Evolutionary conservation across 2,329 filamentous ascomycete species (phyloP).

Genomic region (Colletotrichum falcatum): DNA sequence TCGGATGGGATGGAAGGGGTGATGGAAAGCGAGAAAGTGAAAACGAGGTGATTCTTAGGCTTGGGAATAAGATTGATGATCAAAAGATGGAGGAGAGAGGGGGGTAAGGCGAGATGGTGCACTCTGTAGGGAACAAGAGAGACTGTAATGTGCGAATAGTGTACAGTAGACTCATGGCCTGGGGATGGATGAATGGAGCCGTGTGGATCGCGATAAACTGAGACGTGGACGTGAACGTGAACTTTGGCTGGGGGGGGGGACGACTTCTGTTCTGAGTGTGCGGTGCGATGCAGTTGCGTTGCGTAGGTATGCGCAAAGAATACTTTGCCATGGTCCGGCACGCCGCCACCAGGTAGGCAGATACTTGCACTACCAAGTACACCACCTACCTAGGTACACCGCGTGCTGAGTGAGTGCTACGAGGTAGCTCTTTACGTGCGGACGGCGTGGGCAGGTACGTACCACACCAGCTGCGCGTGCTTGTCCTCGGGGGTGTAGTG

Average conservation of each 20-base stretch:
- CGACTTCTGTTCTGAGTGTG: no score
- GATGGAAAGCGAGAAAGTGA: neutral
- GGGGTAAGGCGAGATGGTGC: neutral
- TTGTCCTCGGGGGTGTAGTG: neutral
- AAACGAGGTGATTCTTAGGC: neutral
- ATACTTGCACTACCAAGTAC: constrained; percentile 16
- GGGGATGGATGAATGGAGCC: neutral
- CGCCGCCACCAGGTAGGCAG: constrained; percentile 19
- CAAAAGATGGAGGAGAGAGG: no score
- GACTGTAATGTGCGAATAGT: no score
- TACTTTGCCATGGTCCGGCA: constrained; percentile 32
- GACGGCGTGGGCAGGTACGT: constrained; percentile 8
- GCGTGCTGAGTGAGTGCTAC: constrained; percentile 5
- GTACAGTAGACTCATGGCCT: no score
- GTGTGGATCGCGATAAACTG: neutral
- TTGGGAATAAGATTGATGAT: neutral
- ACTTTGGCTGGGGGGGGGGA: neutral
- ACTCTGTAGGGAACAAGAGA: no score
- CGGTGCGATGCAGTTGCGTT: constrained; percentile 16
- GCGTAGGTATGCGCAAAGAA: constrained; percentile 30
- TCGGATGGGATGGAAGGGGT: neutral
- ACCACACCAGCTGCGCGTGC: neutral
- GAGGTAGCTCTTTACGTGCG: constrained; percentile 23
- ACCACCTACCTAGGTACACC: no score
- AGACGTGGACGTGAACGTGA: neutral